Conservation (phyloP, 129 eudicot genomes). For the Smallanthus sonchifolius region DNA sequence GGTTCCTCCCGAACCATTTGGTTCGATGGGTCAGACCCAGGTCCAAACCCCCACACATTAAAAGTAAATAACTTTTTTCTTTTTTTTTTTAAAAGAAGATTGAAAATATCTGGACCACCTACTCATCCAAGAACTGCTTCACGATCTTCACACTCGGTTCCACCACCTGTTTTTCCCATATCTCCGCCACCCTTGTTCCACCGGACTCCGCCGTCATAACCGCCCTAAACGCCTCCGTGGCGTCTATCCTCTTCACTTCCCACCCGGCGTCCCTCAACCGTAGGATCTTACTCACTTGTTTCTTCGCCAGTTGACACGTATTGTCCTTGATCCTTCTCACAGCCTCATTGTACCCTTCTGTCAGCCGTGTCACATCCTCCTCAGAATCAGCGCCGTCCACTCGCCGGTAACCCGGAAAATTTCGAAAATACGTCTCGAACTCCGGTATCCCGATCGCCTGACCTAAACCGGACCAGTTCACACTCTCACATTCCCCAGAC, state of each 20-base stretch:
- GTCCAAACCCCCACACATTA: neutral
- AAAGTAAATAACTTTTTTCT: neutral
- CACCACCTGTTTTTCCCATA: slow-evolving; percentile 76
- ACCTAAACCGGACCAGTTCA: slow-evolving; percentile 39
- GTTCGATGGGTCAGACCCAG: slow-evolving; percentile 9
- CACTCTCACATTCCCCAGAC: slow-evolving; percentile 18
- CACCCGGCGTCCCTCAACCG: slow-evolving; percentile 77
- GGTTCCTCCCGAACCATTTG: neutral
- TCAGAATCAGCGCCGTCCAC: neutral
- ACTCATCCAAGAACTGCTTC: slow-evolving; percentile 63
- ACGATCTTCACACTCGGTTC: slow-evolving; percentile 85
- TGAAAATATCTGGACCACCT: slow-evolving; percentile 49
- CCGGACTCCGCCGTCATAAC: slow-evolving; percentile 37
- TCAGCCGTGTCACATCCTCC: slow-evolving; percentile 16
- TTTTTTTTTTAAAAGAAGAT: slow-evolving; percentile 8
- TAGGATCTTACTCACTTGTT: slow-evolving; percentile 66
- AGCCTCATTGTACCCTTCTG: slow-evolving; percentile 48
- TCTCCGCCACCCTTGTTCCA: slow-evolving; percentile 23
- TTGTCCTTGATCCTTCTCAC: slow-evolving; percentile 67
- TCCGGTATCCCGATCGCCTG: slow-evolving; percentile 78
- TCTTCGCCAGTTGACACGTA: slow-evolving; percentile 74
- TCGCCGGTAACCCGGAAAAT: neutral
- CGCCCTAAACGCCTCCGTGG: slow-evolving; percentile 67
- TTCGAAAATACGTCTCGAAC: slow-evolving; percentile 41
- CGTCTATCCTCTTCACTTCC: slow-evolving; percentile 63